Evolutionary conservation across 495 filamentous ascomycete genomes (phyloP).

Genomic region (Elasticomyces elasticus): DNA sequence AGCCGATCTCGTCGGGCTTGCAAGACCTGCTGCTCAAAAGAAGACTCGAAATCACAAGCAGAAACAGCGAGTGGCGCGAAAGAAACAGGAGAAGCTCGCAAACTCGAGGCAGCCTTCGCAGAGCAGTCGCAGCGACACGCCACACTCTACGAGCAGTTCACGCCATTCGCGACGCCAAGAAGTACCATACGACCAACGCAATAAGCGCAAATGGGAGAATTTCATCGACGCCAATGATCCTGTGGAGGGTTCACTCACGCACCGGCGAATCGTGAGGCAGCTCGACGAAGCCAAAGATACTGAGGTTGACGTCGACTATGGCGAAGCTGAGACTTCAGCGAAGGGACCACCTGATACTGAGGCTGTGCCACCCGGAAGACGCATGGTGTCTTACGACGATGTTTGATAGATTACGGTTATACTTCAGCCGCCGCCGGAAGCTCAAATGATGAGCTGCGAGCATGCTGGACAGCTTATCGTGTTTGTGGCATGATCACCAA

Average conservation of each 20-base stretch:
- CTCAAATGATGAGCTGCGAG: background rate
- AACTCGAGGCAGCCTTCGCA: conserved; percentile 1
- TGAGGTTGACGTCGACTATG: conserved; percentile 31
- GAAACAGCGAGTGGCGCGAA: background rate
- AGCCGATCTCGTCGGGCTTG: conserved; percentile 3
- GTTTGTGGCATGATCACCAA: too few relatives aligned
- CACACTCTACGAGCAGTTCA: background rate
- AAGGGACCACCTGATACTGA: background rate
- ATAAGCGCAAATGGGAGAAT: conserved; percentile 47
- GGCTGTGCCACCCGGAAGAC: background rate
- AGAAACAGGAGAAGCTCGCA: background rate
- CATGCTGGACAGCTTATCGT: too few relatives aligned
- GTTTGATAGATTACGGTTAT: background rate
- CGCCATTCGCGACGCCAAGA: conserved; percentile 32
- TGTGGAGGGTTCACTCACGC: conserved; percentile 40
- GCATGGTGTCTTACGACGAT: background rate
- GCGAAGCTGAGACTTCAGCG: conserved; percentile 2
- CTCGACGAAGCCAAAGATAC: conserved; percentile 23
- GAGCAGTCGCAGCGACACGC: conserved; percentile 8
- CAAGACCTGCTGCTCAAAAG: background rate
- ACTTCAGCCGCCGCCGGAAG: background rate
- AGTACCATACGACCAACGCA: conserved; percentile 24
- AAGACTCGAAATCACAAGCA: background rate
- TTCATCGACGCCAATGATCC: conserved; percentile 37
- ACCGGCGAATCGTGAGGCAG: conserved; percentile 27